phyloP scores from a whole-genome alignment of 345 rosid species.

The Hirschfeldia incana region DNA sequence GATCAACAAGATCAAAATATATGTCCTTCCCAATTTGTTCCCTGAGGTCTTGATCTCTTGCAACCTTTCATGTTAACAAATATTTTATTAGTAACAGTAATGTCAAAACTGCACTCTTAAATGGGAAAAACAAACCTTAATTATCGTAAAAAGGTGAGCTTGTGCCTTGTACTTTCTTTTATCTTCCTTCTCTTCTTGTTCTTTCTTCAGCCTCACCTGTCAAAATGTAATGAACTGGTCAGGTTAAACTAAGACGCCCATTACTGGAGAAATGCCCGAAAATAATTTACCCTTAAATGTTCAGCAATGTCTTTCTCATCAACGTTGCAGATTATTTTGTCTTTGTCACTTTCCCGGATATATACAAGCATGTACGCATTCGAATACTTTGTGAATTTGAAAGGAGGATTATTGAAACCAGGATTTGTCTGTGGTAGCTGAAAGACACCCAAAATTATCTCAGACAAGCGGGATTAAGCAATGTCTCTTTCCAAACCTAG shows the following conservation, averaged over 20 bases:
- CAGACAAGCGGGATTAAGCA: conserved; percentile 21
- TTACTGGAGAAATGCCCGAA: conserved; percentile 1
- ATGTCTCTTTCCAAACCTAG: conserved; percentile 4
- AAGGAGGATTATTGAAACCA: conserved; percentile 89
- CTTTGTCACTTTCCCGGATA: conserved; percentile 95
- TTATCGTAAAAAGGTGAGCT: conserved; percentile 82
- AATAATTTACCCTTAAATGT: conserved; percentile 78
- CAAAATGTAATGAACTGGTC: conserved; percentile 22
- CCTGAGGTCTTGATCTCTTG: conserved; percentile 79
- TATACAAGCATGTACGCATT: conserved; percentile 99
- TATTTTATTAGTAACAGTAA: conserved; percentile 14
- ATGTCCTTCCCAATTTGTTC: conserved; percentile 91
- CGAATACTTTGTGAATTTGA: conserved; percentile 87
- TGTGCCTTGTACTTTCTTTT: conserved; percentile 90
- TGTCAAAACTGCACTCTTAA: conserved; percentile 16
- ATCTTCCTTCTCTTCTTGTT: conserved; percentile 93
- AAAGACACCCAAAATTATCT: conserved; percentile 33
- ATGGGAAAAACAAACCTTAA: conserved; percentile 55
- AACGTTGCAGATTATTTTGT: conserved; percentile 91
- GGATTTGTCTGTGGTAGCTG: conserved; percentile 93
- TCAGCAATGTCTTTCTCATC: conserved; percentile 97
- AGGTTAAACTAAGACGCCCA: conserved; percentile 24
- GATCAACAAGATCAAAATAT: conserved; percentile 95
- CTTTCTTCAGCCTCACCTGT: conserved; percentile 89
- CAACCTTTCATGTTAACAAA: conserved; percentile 54